Evolutionary conservation across 331 rosid species (phyloP).

Genomic region (Dryas integrifolia): DNA sequence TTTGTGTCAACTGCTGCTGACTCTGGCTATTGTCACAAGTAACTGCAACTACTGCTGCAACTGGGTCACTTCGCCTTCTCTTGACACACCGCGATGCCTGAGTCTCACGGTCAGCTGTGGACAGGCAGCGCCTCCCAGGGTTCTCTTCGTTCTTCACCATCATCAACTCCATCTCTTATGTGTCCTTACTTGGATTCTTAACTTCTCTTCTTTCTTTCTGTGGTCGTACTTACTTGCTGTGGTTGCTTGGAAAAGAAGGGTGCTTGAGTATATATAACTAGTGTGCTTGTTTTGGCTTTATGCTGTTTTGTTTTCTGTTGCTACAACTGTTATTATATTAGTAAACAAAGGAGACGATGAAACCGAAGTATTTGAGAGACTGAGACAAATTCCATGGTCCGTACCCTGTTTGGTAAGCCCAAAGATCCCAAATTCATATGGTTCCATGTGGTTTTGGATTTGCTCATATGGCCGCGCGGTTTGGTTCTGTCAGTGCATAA

Average conservation of each 20-base stretch:
- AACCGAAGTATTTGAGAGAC: slow-evolving; percentile 24
- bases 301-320: slow-evolving; percentile 37
- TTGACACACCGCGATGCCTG: slow-evolving; percentile 40
- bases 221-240: slow-evolving; percentile 15
- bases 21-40: slow-evolving; percentile 20
- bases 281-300: slow-evolving; percentile 35
- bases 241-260: slow-evolving; percentile 23
- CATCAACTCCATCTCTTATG: slow-evolving; percentile 36
- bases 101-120: slow-evolving; percentile 31
- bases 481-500: neutral
- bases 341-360: slow-evolving; percentile 36
- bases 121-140: slow-evolving; percentile 23
- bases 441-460: slow-evolving; percentile 1
- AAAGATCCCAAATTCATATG: slow-evolving; percentile 1
- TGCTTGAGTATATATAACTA: slow-evolving; percentile 12
- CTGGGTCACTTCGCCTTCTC: slow-evolving; percentile 48
- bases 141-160: slow-evolving; percentile 47
- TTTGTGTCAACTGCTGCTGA: slow-evolving; percentile 22
- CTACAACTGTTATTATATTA: slow-evolving; percentile 21
- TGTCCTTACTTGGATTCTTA: neutral
- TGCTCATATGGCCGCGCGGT: slow-evolving; percentile 12
- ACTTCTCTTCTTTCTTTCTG: neutral
- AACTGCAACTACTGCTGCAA: slow-evolving; percentile 7
- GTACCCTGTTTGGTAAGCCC: slow-evolving; percentile 28
- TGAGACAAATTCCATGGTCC: slow-evolving; percentile 24